Conservation (phyloP, 331 rosid genomes). For the Prunus yedoensis region DNA sequence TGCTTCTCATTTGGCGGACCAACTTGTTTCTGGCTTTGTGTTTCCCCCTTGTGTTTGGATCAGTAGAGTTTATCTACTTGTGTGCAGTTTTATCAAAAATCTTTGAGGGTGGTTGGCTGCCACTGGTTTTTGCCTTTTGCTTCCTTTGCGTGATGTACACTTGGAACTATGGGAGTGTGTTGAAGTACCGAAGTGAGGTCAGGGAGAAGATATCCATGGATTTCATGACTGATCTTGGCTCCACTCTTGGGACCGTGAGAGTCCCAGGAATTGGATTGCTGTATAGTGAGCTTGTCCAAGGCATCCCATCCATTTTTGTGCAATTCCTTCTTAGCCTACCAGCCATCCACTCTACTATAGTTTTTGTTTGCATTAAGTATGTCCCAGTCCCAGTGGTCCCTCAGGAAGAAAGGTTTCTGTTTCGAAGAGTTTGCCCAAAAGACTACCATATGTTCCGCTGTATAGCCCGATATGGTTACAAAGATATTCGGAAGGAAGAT, state of each 20-base stretch:
- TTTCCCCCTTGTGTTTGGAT: constrained; percentile 73
- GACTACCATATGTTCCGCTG: constrained; percentile 96
- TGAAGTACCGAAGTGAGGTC: constrained; percentile 83
- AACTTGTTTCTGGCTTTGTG: constrained; percentile 72
- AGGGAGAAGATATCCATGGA: constrained; percentile 82
- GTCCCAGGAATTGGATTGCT: constrained; percentile 92
- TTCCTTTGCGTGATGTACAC: constrained; percentile 94
- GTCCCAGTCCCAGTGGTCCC: constrained; percentile 93
- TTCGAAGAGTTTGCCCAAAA: constrained; percentile 86
- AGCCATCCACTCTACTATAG: constrained; percentile 82
- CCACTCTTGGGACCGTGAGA: constrained; percentile 86
- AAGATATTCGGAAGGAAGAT: constrained; percentile 88
- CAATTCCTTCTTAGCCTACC: constrained; percentile 91
- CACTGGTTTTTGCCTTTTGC: constrained; percentile 75
- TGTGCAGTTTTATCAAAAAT: constrained; percentile 76
- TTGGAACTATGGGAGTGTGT: constrained; percentile 97
- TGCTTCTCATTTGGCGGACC: constrained; percentile 96
- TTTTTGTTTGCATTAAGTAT: constrained; percentile 92
- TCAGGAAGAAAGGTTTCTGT: constrained; percentile 89
- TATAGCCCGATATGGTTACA: constrained; percentile 90
- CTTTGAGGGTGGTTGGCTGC: constrained; percentile 91
- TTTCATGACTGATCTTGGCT: constrained; percentile 80
- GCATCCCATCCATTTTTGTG: constrained; percentile 85
- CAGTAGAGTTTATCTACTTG: constrained; percentile 77
- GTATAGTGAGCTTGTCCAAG: constrained; percentile 93